Base-by-base conservation (phyloP, 108 stramenopile genomes). In the Pseudonitzschia pungens region DNA sequence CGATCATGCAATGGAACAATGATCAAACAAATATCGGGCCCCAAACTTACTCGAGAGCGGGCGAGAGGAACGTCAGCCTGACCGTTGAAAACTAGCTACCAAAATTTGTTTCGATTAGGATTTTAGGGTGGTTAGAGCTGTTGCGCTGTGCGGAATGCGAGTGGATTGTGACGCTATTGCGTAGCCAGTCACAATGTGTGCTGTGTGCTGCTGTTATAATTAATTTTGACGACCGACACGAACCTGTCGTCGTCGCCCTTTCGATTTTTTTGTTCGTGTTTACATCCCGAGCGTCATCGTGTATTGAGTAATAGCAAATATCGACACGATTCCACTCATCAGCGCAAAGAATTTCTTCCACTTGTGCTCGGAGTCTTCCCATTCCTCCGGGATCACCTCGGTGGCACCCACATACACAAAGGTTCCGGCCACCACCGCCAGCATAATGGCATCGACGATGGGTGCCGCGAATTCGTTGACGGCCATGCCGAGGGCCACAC, bases 381-480 rank as follows among this genome's bases (percentile, higher is more conserved):
- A 97, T 82, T 97, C 97, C 75, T 97, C 97, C 10, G 96, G 96
- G 54, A 97, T 96, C 20, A 97, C 97, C 80, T 99, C 98, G 3
- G 97, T 96, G 9, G 97, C 96, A 43, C 98, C 98, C 16, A 99
- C 98, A 81, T 99, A 99, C n/a, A 99, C 85, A 79, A 99, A 99
- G 9, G 98, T 99, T 72, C 98, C 98, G 18, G 98, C 98, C 40
- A 97, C 96, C 67, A 97, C 72, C 14, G 98, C 97, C 65, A 97
- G 77, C 92, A 98, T 92, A 28, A 92, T 83, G n/a, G 97, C 86
- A 81, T 97, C 94, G 27, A 96, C 89, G 68, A 93, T 77, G n/a
- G 94, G 94, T 11, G 89, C 83, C 5, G 94, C 94, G 80, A 92
- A 92, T 68, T 84, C 83, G 70, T 95, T 92, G 58, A 97, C 91